phyloP scores from a whole-genome alignment of 73 alveolate species.

The Durusdinium trenchii region DNA sequence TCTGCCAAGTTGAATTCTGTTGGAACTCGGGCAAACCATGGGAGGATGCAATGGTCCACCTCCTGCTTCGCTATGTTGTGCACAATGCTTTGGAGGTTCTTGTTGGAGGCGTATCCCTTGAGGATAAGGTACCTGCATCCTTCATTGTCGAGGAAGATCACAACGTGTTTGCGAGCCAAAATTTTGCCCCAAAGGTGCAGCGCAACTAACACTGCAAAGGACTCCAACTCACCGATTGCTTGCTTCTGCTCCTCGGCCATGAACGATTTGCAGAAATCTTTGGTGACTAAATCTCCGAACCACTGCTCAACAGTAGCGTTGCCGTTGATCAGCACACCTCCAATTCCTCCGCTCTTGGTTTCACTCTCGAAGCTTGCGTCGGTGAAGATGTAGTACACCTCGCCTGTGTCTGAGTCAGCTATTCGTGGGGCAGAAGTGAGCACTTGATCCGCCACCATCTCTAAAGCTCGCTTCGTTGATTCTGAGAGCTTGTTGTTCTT shows the following conservation, averaged over 20 bases:
- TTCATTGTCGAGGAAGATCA: background rate
- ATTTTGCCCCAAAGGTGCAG: background rate
- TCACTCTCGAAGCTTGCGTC: background rate
- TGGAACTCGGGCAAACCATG: background rate
- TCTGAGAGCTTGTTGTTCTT: background rate
- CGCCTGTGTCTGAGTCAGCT: background rate
- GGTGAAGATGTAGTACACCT: background rate
- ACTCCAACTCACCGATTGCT: background rate
- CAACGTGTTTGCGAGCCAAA: background rate
- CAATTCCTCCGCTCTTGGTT: too few species aligned
- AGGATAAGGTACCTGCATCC: background rate
- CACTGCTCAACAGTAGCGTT: background rate
- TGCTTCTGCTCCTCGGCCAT: background rate
- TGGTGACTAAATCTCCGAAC: background rate
- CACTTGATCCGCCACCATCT: background rate
- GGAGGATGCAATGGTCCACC: background rate
- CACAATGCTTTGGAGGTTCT: too few species aligned
- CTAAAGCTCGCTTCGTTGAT: background rate
- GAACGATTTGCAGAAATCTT: background rate
- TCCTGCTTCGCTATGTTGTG: background rate
- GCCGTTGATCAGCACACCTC: background rate
- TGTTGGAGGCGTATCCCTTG: background rate
- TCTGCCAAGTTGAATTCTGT: background rate
- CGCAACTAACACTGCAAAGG: background rate
- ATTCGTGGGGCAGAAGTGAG: background rate